Percentiles rank a stretch among this genome's conserved stretches.
Conservation (phyloP, 1,284 basidiomycete genomes). For the Pascua sp. region DNA sequence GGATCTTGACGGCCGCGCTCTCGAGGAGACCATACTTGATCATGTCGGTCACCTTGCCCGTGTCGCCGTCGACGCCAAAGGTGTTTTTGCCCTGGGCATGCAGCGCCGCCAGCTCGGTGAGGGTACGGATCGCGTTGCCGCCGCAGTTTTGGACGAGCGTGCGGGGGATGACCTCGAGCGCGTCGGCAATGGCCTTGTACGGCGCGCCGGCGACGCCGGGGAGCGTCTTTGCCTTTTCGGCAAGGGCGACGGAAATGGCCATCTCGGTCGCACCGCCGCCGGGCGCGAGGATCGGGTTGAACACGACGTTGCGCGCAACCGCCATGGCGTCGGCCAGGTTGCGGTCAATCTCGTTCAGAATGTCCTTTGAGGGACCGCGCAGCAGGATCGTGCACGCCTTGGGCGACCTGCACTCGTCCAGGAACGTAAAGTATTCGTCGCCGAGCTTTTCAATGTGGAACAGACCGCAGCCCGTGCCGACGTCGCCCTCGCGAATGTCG, state of each 20-base stretch:
- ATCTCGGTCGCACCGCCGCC: slow-evolving; percentile 98
- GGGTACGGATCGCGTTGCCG: slow-evolving; percentile 85
- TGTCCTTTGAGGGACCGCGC: slow-evolving; percentile 97
- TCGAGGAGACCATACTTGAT: slow-evolving; percentile 90
- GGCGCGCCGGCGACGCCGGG: slow-evolving; percentile 86
- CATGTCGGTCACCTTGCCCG: slow-evolving; percentile 94
- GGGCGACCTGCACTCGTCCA: slow-evolving; percentile 84
- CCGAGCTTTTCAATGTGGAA: slow-evolving; percentile 97
- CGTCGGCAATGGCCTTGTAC: slow-evolving; percentile 87
- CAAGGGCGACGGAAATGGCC: slow-evolving; percentile 87
- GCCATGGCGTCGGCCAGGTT: slow-evolving; percentile 98
- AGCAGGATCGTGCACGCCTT: slow-evolving; percentile 98
- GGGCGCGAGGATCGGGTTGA: slow-evolving; percentile 86
- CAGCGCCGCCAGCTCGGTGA: slow-evolving; percentile 86
- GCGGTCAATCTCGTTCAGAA: slow-evolving; percentile 95
- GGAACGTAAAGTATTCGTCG: slow-evolving; percentile 98
- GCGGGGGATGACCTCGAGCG: slow-evolving; percentile 94
- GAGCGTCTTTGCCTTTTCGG: slow-evolving; percentile 74
- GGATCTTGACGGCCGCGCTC: slow-evolving; percentile 94
- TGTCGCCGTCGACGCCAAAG: slow-evolving; percentile 93
- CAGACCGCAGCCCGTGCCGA: slow-evolving; percentile 88
- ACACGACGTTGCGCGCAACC: slow-evolving; percentile 93
- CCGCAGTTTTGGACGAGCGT: slow-evolving; percentile 95
- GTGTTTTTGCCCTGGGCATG: slow-evolving; percentile 86
- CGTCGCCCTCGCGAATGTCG: slow-evolving; percentile 84